Evolutionary conservation across 2,329 filamentous ascomycete species (phyloP), one percentile per base, ranked within the genome.

Genomic region (Pyrenochaeta sp.): DNA sequence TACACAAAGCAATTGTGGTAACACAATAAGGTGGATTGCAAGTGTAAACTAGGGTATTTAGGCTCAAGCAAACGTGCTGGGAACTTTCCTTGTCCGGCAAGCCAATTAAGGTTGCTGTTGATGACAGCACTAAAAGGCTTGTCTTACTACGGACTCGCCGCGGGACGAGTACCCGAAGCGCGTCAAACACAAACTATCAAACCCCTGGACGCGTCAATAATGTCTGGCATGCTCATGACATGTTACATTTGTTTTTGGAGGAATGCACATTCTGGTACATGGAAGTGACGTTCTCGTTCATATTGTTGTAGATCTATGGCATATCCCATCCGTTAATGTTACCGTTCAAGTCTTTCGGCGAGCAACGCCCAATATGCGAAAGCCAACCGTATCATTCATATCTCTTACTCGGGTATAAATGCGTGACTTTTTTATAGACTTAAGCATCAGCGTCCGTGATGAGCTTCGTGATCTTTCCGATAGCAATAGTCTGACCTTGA

Each of bases 401-500:
- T 50, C 28, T 48, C 37, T 45, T 28, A 34, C 28, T 40, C 34
- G 13, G 22, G 19, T 47, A 27, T 53, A 51, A 44, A 61, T 62
- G 64, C 24, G 12, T 28, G 12, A 62, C 57, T 27, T 44, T 44
- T 27, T 2, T 5, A n/a, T 2, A 44, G 8, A 43, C 15, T 59
- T 64, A 68, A 58, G 66, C 66, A 4, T 64, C 58, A 15, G 59
- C 53, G 39, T 77, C 75, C 2, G 74, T 77, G 62, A 91, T 87
- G 60, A 99, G 86, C 85, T 93, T 97, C 59, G 92, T 97, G 78
- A 99, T 96, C 87, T 99, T 99, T 74, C 95, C 95, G 82, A 99
- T 99, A 55, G 95, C 95, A 82, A 99, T 97, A 0, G 95, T 99
- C 91, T 98, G 94, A 72, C 95, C 95, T 89, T 98, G 74, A 54